Base-by-base conservation (phyloP, 2,329 filamentous ascomycete genomes). In the Penicillium crustosum region DNA sequence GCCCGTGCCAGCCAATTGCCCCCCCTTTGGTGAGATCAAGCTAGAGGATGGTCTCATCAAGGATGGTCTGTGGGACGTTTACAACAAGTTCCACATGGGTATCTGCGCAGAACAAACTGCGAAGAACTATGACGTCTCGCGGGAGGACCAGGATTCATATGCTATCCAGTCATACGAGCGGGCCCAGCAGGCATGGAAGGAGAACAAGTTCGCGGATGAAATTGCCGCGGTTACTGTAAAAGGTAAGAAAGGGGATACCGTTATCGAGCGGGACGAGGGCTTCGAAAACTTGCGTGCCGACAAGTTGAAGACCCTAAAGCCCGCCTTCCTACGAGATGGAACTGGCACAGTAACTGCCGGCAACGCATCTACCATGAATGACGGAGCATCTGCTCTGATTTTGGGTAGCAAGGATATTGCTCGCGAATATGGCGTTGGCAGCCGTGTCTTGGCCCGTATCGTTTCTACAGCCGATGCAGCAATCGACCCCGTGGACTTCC, bases 61-160 rank as follows among this genome's bases (percentile, higher is more conserved):
- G 75, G 94, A 99, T 70, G 94, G 94, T 0, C 78, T 99, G 60
- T 96, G 91, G 81, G 94, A 99, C 73, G 93, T 96, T 15, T 99
- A 97, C 77, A 92, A 96, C 74, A 86, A 96, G 73, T 89, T 97
- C 70, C 94, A 97, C 77, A 99, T 99, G 94, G 94, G 94, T 43
- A 92, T 94, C 68, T 99, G 94, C 73, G 93, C 93, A 17, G 94
- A 99, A 79, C 91, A 89, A 66, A 97, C 93, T 2, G 94, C 90
- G 48, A 96, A 96, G 82, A 93, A 93, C 68, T 84, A 91, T 75
- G 79, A 83, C 1, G 84, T 99, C 62, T 88, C 89, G 9, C 82
- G 94, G 15, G 86, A 97, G 75, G 86, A 90, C 73, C 94, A 99
- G 78, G 94, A 99, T 70, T 83, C 89, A 63, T 97, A 95, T 71